Conservation (phyloP, 2,329 filamentous ascomycete genomes). For the Sordariomycetes sp. region DNA sequence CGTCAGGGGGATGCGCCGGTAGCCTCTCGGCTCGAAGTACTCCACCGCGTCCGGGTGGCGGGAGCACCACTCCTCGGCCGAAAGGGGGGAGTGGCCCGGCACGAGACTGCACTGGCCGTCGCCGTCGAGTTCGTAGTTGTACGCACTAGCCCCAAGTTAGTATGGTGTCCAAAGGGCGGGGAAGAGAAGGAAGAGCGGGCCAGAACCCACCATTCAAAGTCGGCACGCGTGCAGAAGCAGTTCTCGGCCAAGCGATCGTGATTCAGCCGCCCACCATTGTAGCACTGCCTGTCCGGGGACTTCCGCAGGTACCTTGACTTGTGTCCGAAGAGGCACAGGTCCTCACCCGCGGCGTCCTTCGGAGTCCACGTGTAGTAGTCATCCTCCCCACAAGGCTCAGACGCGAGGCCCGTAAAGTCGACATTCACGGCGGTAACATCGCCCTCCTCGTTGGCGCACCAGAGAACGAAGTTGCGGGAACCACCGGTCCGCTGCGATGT, state of each 20-base stretch:
- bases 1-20: slow-evolving; percentile 79
- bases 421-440: slow-evolving; percentile 67
- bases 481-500: slow-evolving; percentile 83
- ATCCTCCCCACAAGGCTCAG: slow-evolving; percentile 61
- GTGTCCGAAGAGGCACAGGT: slow-evolving; percentile 89
- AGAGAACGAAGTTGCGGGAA: slow-evolving; percentile 84
- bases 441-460: slow-evolving; percentile 53
- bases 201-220: slow-evolving; percentile 77
- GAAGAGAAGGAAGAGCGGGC: background rate
- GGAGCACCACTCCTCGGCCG: slow-evolving; percentile 38
- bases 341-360: slow-evolving; percentile 64
- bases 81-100: slow-evolving; percentile 52
- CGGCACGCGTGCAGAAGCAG: slow-evolving; percentile 72
- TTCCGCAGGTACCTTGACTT: slow-evolving; percentile 85
- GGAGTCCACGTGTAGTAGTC: slow-evolving; percentile 80
- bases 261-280: slow-evolving; percentile 64
- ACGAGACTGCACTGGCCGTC: slow-evolving; percentile 74
- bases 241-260: slow-evolving; percentile 64
- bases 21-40: slow-evolving; percentile 79
- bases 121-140: slow-evolving; percentile 75
- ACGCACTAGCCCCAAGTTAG: slow-evolving; percentile 51
- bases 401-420: slow-evolving; percentile 75
- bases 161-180: background rate
- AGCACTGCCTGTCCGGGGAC: slow-evolving; percentile 67
- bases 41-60: slow-evolving; percentile 59